Conservation (phyloP, 306 rosid genomes). For the Castanea crenata region DNA sequence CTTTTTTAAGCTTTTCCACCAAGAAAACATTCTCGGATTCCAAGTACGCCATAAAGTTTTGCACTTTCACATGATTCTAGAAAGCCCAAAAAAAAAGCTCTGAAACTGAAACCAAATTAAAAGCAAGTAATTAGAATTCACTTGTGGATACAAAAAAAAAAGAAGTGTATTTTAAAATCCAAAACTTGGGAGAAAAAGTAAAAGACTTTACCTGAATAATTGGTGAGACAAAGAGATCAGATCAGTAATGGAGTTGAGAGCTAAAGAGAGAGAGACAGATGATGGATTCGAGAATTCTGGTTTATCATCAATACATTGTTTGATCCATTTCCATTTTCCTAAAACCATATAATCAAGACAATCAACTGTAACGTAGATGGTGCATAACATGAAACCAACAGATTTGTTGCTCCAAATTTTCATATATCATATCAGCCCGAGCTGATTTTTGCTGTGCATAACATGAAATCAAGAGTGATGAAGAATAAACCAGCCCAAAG, state of each 20-base stretch:
- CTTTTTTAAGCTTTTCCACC: background rate
- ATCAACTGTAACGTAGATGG: background rate
- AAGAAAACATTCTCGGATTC: conserved; percentile 21
- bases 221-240: background rate
- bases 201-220: background rate
- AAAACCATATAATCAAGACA: background rate
- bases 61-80: background rate
- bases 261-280: background rate
- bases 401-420: background rate
- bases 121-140: too few relatives aligned
- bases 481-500: background rate
- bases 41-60: background rate
- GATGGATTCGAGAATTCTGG: background rate
- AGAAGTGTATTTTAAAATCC: too few relatives aligned
- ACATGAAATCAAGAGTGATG: background rate
- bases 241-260: background rate
- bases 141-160: too few relatives aligned
- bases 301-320: background rate
- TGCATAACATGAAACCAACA: background rate
- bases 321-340: background rate
- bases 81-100: background rate
- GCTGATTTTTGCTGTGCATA: background rate
- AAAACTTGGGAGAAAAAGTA: background rate
- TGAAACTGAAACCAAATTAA: background rate
- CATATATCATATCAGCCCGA: too few relatives aligned